These are phyloP conservation scores for Vanilla planifolia DNA, from an alignment of 106 monocot genomes.

Conservation along the genomic window DNA sequence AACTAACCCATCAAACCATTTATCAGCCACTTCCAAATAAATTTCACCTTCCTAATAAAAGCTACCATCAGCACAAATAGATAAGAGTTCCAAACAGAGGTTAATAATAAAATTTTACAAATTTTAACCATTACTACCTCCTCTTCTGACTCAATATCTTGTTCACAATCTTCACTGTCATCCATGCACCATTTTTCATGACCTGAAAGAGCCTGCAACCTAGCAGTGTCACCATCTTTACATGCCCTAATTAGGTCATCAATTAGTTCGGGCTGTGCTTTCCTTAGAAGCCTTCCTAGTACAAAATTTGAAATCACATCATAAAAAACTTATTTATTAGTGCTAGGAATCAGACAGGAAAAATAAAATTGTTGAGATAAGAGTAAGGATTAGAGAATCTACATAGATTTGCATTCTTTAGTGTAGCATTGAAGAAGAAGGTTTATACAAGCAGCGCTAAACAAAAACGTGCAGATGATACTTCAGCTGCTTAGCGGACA, in stretches of 20 bases:
- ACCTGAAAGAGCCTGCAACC: slow-evolving; percentile 34
- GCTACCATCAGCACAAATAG: background rate
- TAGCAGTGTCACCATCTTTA: slow-evolving; percentile 70
- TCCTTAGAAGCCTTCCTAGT: slow-evolving; percentile 74
- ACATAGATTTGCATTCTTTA: too few relatives aligned
- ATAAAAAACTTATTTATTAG: too few relatives aligned
- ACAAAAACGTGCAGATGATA: too few relatives aligned
- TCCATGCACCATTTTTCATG: slow-evolving; percentile 23
- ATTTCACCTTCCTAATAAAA: slow-evolving; percentile 37
- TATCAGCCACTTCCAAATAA: slow-evolving; percentile 43
- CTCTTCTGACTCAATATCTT: slow-evolving; percentile 24
- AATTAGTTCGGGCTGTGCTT: slow-evolving; percentile 85
- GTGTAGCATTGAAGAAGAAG: too few relatives aligned
- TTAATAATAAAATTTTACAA: background rate
- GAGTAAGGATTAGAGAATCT: too few relatives aligned
- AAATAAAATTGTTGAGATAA: too few relatives aligned
- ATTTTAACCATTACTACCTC: slow-evolving; percentile 21
- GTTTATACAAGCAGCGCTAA: too few relatives aligned
- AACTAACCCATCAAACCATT: slow-evolving; percentile 85
- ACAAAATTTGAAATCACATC: slow-evolving; percentile 11
- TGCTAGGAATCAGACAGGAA: too few relatives aligned
- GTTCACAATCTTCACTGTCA: slow-evolving; percentile 34
- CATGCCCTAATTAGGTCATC: slow-evolving; percentile 79
- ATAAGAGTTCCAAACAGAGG: background rate
- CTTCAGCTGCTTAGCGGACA: too few relatives aligned